phyloP scores from a whole-genome alignment of 495 filamentous ascomycete genomes.

The Aspergillus biplanus region DNA sequence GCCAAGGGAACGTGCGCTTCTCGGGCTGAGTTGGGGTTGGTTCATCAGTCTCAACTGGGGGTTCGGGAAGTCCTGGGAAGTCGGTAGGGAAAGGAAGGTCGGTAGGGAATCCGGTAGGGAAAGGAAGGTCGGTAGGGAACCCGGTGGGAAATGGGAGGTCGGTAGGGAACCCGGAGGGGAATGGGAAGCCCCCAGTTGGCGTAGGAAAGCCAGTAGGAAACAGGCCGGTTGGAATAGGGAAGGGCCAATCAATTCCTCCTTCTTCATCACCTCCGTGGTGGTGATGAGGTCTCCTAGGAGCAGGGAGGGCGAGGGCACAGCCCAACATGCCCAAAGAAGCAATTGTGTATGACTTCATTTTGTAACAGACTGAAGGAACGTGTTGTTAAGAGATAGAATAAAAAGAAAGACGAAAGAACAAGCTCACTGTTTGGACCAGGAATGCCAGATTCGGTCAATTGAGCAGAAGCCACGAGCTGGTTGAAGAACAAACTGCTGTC shows the following conservation, averaged over 20 bases:
- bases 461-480: conserved; percentile 8
- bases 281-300: conserved; percentile 6
- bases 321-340: conserved; percentile 23
- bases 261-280: conserved; percentile 7
- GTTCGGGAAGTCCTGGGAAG: not conserved
- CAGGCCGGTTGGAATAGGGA: conserved; percentile 14
- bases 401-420: conserved; percentile 12
- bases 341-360: conserved; percentile 25
- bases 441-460: conserved; percentile 22
- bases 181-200: conserved; percentile 2
- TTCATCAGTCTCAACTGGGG: too few species aligned
- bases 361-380: conserved; percentile 16
- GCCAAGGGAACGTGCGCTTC: conserved; percentile 6
- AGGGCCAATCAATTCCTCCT: not conserved
- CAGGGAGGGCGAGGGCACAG: conserved; percentile 26
- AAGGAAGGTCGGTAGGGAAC: not conserved
- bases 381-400: not conserved
- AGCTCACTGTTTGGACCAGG: conserved; percentile 8
- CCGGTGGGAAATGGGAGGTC: not conserved
- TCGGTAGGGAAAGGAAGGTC: not conserved
- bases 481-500: not conserved
- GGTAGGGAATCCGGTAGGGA: not conserved
- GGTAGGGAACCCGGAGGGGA: conserved; percentile 1
- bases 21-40: conserved; percentile 3
- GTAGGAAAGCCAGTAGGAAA: conserved; percentile 10